These are phyloP conservation scores for Podospora bellae-mahoneyi DNA, from an alignment of 495 filamentous ascomycete genomes.

Conservation along the genomic window DNA sequence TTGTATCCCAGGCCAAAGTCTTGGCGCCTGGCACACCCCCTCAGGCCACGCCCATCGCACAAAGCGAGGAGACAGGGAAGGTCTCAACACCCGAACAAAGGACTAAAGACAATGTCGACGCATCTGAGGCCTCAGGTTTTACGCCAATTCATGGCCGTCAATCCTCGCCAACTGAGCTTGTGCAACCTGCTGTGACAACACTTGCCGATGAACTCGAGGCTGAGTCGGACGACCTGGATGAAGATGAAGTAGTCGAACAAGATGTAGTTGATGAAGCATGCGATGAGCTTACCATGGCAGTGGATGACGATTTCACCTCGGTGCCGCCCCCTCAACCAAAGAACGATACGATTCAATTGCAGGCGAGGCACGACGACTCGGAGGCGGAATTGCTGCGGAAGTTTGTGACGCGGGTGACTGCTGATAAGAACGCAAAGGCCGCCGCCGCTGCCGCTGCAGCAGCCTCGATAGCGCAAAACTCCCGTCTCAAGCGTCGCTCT, in stretches of 20 bases:
- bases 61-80: neutral
- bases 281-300: conserved; percentile 18
- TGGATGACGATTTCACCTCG: conserved; percentile 26
- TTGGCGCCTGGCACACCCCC: conserved; percentile 4
- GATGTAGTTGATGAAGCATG: conserved; percentile 16
- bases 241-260: conserved; percentile 23
- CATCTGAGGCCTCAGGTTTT: conserved; percentile 27
- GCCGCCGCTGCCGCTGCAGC: conserved; percentile 29
- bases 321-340: conserved; percentile 8
- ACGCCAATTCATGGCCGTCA: conserved; percentile 34
- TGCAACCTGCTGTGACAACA: neutral
- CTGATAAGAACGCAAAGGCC: conserved; percentile 41
- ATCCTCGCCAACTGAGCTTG: conserved; percentile 17
- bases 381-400: conserved; percentile 46
- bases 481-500: conserved; percentile 25
- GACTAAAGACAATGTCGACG: conserved; percentile 5
- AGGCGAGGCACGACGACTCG: conserved; percentile 32
- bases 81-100: neutral
- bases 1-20: neutral
- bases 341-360: conserved; percentile 30
- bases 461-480: conserved; percentile 20
- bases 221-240: conserved; percentile 17
- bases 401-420: conserved; percentile 45
- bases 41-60: neutral
- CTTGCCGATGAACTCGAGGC: conserved; percentile 3